These are phyloP conservation scores for Plasmodium knowlesi DNA, from an alignment of 169 alveolate genomes.

Conservation along the genomic window DNA sequence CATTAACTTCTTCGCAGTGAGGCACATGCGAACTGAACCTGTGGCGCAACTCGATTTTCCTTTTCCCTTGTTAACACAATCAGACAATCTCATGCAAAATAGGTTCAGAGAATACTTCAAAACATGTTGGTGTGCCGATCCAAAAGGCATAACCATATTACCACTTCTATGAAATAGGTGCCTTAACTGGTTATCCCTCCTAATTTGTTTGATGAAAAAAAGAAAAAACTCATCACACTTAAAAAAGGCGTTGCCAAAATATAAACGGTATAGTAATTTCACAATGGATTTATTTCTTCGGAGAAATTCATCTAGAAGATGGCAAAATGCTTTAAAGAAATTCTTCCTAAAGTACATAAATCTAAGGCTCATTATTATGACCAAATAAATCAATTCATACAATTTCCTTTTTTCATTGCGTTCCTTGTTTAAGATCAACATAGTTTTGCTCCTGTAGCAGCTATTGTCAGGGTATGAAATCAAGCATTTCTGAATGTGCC, in stretches of 20 bases:
- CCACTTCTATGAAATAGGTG: neutral
- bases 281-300: conserved; percentile 1
- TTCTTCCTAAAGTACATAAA: conserved; percentile 23
- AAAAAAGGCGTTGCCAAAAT: conserved; percentile 12
- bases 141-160: neutral
- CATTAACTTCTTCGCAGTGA: conserved; percentile 6
- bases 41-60: neutral
- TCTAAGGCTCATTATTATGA: conserved; percentile 11
- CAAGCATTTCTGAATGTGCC: neutral
- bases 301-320: conserved; percentile 22
- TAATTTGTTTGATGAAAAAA: neutral
- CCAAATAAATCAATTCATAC: conserved; percentile 44
- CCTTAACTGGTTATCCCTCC: conserved; percentile 2
- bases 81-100: conserved; percentile 1
- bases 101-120: conserved; percentile 14
- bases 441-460: neutral
- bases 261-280: neutral
- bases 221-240: conserved; percentile 19
- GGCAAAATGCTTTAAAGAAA: conserved; percentile 19
- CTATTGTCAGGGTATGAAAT: neutral
- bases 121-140: neutral
- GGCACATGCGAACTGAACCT: neutral
- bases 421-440: neutral
- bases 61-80: neutral
- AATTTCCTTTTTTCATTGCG: conserved; percentile 8